Evolutionary conservation across 225 moss, liverwort and hornwort species (phyloP).

Genomic region (Marchantia paleacea): DNA sequence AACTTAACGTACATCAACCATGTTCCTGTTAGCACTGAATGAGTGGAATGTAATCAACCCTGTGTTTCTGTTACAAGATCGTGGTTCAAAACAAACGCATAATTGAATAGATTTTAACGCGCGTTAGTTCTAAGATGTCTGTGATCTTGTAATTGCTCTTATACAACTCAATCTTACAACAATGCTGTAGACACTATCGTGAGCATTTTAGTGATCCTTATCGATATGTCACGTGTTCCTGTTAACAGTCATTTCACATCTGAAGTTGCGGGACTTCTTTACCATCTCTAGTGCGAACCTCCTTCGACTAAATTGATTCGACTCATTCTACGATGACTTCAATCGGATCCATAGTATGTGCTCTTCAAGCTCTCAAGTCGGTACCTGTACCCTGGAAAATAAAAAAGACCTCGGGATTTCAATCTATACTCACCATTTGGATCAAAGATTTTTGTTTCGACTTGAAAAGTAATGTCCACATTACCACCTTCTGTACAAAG

Average conservation of each 20-base stretch:
- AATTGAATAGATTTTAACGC: background rate
- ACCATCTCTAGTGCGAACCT: background rate
- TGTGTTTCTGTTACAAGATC: too few relatives aligned
- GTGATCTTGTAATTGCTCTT: background rate
- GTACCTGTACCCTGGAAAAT: too few relatives aligned
- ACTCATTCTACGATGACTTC: background rate
- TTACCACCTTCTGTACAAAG: background rate
- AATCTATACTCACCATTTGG: background rate
- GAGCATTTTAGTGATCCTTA: background rate
- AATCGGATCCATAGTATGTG: background rate
- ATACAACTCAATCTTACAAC: background rate
- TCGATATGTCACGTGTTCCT: background rate
- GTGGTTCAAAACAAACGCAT: too few relatives aligned
- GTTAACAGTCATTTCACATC: background rate
- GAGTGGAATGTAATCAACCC: too few relatives aligned
- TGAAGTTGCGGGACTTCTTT: background rate
- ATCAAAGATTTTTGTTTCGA: background rate
- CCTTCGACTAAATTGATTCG: background rate
- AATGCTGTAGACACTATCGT: background rate
- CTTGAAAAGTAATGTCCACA: background rate
- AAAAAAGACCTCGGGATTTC: too few relatives aligned
- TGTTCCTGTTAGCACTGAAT: too few relatives aligned
- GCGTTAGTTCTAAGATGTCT: background rate
- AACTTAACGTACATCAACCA: too few relatives aligned
- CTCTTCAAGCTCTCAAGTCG: background rate